These are phyloP conservation scores for Didymella arachidicola DNA, from an alignment of 2,329 filamentous ascomycete genomes.

Conservation along the genomic window DNA sequence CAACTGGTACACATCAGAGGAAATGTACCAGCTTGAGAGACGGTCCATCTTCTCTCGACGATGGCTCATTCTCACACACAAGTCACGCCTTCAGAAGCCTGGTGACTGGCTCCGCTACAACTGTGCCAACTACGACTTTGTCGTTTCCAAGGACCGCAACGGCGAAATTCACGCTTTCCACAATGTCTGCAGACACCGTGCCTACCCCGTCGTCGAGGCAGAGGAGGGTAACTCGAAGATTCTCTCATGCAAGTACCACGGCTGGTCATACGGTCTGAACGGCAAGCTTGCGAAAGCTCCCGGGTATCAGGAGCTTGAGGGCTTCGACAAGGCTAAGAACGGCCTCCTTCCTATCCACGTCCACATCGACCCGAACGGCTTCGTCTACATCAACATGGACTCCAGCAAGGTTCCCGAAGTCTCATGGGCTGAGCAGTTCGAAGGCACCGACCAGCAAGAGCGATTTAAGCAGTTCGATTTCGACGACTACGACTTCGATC, in stretches of 20 bases:
- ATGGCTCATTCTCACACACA: slow-evolving; percentile 65
- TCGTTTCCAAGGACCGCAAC: slow-evolving; percentile 49
- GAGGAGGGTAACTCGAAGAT: slow-evolving; percentile 50
- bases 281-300: slow-evolving; percentile 56
- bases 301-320: slow-evolving; percentile 50
- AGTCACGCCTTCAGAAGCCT: slow-evolving; percentile 57
- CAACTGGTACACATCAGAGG: slow-evolving; percentile 52
- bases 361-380: slow-evolving; percentile 43
- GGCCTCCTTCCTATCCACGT: slow-evolving; percentile 47
- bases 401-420: slow-evolving; percentile 42
- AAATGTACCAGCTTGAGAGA: slow-evolving; percentile 58
- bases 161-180: slow-evolving; percentile 54
- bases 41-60: slow-evolving; percentile 62
- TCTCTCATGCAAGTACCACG: slow-evolving; percentile 57
- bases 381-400: slow-evolving; percentile 51
- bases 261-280: slow-evolving; percentile 56
- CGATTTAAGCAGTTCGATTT: slow-evolving; percentile 45
- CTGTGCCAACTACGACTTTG: slow-evolving; percentile 54
- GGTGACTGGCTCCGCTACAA: slow-evolving; percentile 65
- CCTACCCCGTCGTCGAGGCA: slow-evolving; percentile 53
- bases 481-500: slow-evolving; percentile 58
- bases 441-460: slow-evolving; percentile 45
- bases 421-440: slow-evolving; percentile 43
- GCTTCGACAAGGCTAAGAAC: slow-evolving; percentile 52
- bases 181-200: slow-evolving; percentile 57